Conservation (phyloP, 1,284 basidiomycete species). For the Trichosporon sp. region DNA sequence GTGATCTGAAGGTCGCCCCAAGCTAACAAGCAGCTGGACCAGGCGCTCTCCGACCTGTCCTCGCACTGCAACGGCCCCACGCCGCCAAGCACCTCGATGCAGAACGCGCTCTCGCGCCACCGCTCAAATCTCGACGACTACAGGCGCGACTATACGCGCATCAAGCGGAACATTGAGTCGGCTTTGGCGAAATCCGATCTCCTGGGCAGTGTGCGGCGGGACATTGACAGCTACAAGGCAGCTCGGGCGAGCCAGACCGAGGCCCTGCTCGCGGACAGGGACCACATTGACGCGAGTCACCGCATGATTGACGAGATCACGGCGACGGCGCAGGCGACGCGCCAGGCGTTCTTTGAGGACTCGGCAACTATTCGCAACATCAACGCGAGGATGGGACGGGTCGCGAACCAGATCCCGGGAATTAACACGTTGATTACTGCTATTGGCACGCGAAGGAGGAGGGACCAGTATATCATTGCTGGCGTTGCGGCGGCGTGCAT, state of each 20-base stretch:
- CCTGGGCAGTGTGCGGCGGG: slow-evolving; percentile 87
- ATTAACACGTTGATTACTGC: slow-evolving; percentile 87
- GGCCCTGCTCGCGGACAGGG: slow-evolving; percentile 81
- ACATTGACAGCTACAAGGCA: slow-evolving; percentile 84
- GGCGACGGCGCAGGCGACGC: slow-evolving; percentile 96
- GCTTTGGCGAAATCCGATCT: slow-evolving; percentile 85
- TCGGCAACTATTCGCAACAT: slow-evolving; percentile 72
- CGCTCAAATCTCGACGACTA: slow-evolving; percentile 88
- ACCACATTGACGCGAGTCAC: slow-evolving; percentile 87
- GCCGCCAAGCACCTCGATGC: slow-evolving; percentile 80
- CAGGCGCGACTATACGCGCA: slow-evolving; percentile 75
- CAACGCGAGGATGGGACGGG: slow-evolving; percentile 77
- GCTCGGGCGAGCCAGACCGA: slow-evolving; percentile 75
- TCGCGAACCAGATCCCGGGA: slow-evolving; percentile 85
- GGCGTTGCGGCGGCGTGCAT: slow-evolving; percentile 81
- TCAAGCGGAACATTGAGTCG: slow-evolving; percentile 78
- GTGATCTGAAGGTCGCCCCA: too few species aligned
- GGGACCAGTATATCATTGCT: slow-evolving; percentile 89
- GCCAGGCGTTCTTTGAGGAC: slow-evolving; percentile 90
- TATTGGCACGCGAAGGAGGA: slow-evolving; percentile 84
- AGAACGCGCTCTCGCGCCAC: slow-evolving; percentile 86
- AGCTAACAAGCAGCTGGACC: slow-evolving; percentile 66
- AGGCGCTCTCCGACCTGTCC: slow-evolving; percentile 75
- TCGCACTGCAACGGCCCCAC: slow-evolving; percentile 68
- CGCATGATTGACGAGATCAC: slow-evolving; percentile 82